Conservation (phyloP, 2,329 filamentous ascomycete genomes). For the Metarhizium brunneum region DNA sequence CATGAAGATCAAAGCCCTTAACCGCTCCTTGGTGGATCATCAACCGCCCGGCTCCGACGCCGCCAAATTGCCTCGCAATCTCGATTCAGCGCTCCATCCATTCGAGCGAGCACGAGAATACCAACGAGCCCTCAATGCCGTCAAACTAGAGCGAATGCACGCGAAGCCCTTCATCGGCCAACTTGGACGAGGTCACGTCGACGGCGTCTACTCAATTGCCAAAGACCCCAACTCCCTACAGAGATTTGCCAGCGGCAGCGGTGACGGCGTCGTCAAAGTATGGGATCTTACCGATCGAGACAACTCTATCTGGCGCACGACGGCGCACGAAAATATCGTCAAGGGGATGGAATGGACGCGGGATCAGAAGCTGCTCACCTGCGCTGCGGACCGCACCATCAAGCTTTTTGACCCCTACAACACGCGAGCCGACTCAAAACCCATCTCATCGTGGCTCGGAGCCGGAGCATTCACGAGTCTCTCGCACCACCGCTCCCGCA, state of each 20-base stretch:
- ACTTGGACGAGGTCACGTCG: slow-evolving; percentile 83
- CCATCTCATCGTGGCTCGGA: slow-evolving; percentile 77
- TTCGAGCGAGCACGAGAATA: slow-evolving; percentile 82
- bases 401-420: slow-evolving; percentile 90
- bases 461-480: slow-evolving; percentile 73
- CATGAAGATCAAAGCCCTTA: slow-evolving; percentile 58
- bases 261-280: slow-evolving; percentile 89
- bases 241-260: slow-evolving; percentile 72
- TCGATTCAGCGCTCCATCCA: slow-evolving; percentile 79
- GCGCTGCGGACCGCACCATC: slow-evolving; percentile 75
- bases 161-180: slow-evolving; percentile 66
- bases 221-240: slow-evolving; percentile 70
- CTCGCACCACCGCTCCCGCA: slow-evolving; percentile 69
- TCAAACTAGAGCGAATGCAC: slow-evolving; percentile 91
- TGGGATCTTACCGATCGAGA: slow-evolving; percentile 69
- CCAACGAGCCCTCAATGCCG: slow-evolving; percentile 56
- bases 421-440: slow-evolving; percentile 56
- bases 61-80: slow-evolving; percentile 56
- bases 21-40: slow-evolving; percentile 52
- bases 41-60: slow-evolving; percentile 60
- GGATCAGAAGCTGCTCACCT: slow-evolving; percentile 77
- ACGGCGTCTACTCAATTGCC: slow-evolving; percentile 71
- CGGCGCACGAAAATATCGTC: slow-evolving; percentile 88
- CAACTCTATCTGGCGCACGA: slow-evolving; percentile 61
- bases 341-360: slow-evolving; percentile 86